Base-by-base conservation (phyloP, 108 stramenopile species). In the Nitzschia sp. region DNA sequence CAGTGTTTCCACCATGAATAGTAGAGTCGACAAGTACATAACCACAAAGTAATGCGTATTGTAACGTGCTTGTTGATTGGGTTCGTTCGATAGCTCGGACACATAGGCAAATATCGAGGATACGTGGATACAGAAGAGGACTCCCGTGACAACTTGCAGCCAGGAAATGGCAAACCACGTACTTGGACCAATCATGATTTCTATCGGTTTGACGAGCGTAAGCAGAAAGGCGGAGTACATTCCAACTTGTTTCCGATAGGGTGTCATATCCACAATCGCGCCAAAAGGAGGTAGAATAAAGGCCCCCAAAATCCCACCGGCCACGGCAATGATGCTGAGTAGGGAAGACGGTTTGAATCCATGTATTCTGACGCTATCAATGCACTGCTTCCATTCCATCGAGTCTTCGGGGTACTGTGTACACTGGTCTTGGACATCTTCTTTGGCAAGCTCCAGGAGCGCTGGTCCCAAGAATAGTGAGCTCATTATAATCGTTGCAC, bases 401-500 rank as follows among this genome's bases (percentile, higher is more conserved):
- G 38, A 9, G 13, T 6, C 13, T 41, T 41, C 38, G 38, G 6
- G 9, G 13, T 41, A 41, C 13, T 41, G 38, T 9, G 13, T 6
- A 41, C 38, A 41, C 13, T 41, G 38, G 9, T 41, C 9, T 6
- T 41, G 6, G 6, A 6, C 38, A 9, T 41, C 38, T 41, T 41
- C 38, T 41, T 41, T 41, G 38, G 86, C 82, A 11, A 84, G 72
- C 17, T 68, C 58, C 50, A 87, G 60, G 25, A 87, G 52, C 17
- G 86, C 86, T 27, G 83, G 80, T 0, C 86, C 83, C 0, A 84
- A 55, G 44, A 87, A 87, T 1, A 87, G 28, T 26, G 69, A 64
- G 46, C 72, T 71, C 85, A 86, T 81, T 2, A 54, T 23, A 33
- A 83, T 75, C 15, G 68, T 59, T 3, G 75, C 85, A 9, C 77